Conservation (phyloP, 495 filamentous ascomycete genomes). For the Cairneyella variabilis region DNA sequence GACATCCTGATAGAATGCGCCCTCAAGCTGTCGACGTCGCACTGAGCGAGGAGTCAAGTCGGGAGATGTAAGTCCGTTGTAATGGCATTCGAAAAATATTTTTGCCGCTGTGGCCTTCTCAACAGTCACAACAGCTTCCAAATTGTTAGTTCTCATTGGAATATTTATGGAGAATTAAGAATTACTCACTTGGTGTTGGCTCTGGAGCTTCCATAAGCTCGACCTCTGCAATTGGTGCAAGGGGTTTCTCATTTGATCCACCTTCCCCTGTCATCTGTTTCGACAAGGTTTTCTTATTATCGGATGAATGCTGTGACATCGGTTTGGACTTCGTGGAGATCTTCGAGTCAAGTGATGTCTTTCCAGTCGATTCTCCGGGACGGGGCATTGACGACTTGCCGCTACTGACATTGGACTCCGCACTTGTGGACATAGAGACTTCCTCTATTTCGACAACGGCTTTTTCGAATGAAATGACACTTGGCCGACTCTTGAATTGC, state of each 20-base stretch:
- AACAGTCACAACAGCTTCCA: slow-evolving; percentile 61
- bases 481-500: slow-evolving; percentile 30
- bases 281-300: slow-evolving; percentile 17
- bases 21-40: slow-evolving; percentile 65
- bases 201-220: slow-evolving; percentile 11
- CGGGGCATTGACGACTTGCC: slow-evolving; percentile 16
- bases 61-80: slow-evolving; percentile 56
- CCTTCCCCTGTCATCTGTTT: slow-evolving; percentile 8
- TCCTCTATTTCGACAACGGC: slow-evolving; percentile 9
- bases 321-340: slow-evolving; percentile 18
- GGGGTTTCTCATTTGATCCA: slow-evolving; percentile 16
- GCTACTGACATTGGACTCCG: slow-evolving; percentile 10
- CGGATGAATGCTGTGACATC: slow-evolving; percentile 18
- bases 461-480: slow-evolving; percentile 20
- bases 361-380: slow-evolving; percentile 21
- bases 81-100: slow-evolving; percentile 81
- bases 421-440: slow-evolving; percentile 19
- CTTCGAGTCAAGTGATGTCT: slow-evolving; percentile 26
- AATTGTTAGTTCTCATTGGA: not conserved
- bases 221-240: slow-evolving; percentile 23
- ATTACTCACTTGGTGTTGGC: slow-evolving; percentile 28
- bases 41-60: slow-evolving; percentile 55
- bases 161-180: not conserved
- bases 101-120: slow-evolving; percentile 79
- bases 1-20: slow-evolving; percentile 47